phyloP scores from a whole-genome alignment of 495 filamentous ascomycete species.

The Podospora anserina region DNA sequence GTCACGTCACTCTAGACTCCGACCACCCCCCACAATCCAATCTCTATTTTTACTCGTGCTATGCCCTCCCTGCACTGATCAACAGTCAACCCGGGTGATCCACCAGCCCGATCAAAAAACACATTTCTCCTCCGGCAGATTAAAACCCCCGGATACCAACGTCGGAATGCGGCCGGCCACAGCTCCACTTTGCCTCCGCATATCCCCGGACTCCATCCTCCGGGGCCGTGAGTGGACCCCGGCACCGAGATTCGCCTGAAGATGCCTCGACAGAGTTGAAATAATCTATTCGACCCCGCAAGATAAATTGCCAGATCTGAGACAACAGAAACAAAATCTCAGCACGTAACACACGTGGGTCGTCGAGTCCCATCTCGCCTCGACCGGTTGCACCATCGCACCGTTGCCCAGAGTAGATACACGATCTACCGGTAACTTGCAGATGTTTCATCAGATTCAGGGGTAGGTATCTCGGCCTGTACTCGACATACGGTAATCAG shows the following conservation, averaged over 20 bases:
- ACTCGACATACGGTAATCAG: too few species aligned
- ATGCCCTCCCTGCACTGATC: neutral
- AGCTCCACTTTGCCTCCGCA: neutral
- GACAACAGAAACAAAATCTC: neutral
- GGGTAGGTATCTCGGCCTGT: neutral
- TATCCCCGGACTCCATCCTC: neutral
- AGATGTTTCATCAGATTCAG: neutral
- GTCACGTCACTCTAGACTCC: neutral
- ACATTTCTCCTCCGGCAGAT: neutral
- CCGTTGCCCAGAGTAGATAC: neutral
- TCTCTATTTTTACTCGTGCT: neutral
- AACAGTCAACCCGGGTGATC: neutral
- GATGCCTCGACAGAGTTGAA: neutral
- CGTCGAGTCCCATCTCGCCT: neutral
- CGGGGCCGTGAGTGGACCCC: neutral
- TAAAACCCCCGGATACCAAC: neutral
- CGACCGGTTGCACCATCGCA: neutral
- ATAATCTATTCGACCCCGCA: neutral
- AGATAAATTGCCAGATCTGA: neutral
- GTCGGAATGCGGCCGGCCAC: neutral
- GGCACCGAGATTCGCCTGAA: neutral
- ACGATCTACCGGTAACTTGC: neutral
- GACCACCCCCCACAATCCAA: neutral
- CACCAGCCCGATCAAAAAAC: neutral
- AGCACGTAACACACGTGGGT: neutral